A percentile compares a stretch with the other conserved stretches of the same genome.
phyloP scores from a whole-genome alignment of 352 stramenopile species.

The Phytophthora megakarya region DNA sequence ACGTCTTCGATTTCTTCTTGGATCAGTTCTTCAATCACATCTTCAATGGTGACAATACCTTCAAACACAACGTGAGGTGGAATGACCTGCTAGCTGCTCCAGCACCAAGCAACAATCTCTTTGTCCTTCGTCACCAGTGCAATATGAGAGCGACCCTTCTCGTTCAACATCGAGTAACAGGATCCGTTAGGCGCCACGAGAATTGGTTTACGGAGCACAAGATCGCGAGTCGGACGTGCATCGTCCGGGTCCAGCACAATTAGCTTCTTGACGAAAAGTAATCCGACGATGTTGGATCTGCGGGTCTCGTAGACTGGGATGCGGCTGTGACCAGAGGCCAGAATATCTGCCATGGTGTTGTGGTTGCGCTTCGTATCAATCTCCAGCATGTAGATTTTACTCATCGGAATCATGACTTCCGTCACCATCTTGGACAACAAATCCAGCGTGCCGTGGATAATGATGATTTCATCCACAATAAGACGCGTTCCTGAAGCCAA shows the following conservation, averaged over 20 bases:
- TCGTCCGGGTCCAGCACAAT: slow-evolving; percentile 91
- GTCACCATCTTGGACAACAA: slow-evolving; percentile 85
- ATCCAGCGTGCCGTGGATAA: slow-evolving; percentile 92
- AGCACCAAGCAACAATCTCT: slow-evolving; percentile 53
- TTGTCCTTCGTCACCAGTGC: slow-evolving; percentile 76
- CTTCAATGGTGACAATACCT: slow-evolving; percentile 93
- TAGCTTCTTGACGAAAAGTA: slow-evolving; percentile 89
- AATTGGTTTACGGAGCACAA: slow-evolving; percentile 77
- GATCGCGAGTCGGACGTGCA: slow-evolving; percentile 59
- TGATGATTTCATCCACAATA: slow-evolving; percentile 90
- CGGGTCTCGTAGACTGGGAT: slow-evolving; percentile 91
- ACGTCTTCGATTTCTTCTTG: slow-evolving; percentile 94
- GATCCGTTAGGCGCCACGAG: slow-evolving; percentile 81
- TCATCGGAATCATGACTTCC: slow-evolving; percentile 91
- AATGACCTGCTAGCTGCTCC: slow-evolving; percentile 52
- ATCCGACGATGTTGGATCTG: slow-evolving; percentile 76
- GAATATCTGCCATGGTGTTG: slow-evolving; percentile 79
- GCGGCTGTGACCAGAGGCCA: slow-evolving; percentile 85
- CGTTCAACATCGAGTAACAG: slow-evolving; percentile 90
- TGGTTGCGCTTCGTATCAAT: slow-evolving; percentile 77
- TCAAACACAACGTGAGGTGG: slow-evolving; percentile 66
- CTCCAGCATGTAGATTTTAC: slow-evolving; percentile 88
- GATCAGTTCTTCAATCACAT: slow-evolving; percentile 93
- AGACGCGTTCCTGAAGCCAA: slow-evolving; percentile 54
- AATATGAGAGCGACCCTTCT: slow-evolving; percentile 85